A percentile compares a stretch with the other conserved stretches of the same genome.
Conservation (phyloP, 148 eudicot species). For the Camellia sinensis region DNA sequence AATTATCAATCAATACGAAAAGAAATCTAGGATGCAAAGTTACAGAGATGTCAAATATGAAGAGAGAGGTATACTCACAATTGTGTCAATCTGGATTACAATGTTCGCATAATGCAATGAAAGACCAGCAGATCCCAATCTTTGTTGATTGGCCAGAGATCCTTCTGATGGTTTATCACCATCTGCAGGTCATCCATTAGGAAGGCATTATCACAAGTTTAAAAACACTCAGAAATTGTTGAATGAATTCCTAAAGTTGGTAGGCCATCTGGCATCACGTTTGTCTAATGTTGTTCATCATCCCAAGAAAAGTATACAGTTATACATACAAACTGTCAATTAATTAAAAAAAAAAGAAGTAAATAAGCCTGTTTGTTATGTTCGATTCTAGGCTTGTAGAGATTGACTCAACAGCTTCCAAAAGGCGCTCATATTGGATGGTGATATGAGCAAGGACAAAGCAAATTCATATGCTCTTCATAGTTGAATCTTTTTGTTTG, state of each 20-base stretch:
- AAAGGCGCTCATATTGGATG: constrained; percentile 4
- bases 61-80: constrained; percentile 42
- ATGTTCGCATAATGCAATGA: constrained; percentile 70
- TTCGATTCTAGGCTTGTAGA: neutral
- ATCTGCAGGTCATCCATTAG: constrained; percentile 27
- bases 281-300: neutral
- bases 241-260: neutral
- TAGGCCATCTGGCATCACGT: neutral
- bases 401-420: neutral
- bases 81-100: constrained; percentile 50
- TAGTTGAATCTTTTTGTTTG: neutral
- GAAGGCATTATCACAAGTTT: neutral
- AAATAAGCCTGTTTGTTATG: neutral
- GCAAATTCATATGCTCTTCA: neutral
- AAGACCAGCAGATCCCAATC: constrained; percentile 62
- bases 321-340: no score
- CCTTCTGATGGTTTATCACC: constrained; percentile 22
- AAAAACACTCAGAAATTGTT: neutral
- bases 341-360: neutral
- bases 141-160: constrained; percentile 26
- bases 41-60: neutral
- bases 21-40: neutral
- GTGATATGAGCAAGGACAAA: neutral
- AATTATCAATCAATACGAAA: neutral
- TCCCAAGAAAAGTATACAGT: neutral